These are phyloP conservation scores for Microbotryum scabiosae DNA, from an alignment of 1,284 basidiomycete genomes.

Conservation along the genomic window DNA sequence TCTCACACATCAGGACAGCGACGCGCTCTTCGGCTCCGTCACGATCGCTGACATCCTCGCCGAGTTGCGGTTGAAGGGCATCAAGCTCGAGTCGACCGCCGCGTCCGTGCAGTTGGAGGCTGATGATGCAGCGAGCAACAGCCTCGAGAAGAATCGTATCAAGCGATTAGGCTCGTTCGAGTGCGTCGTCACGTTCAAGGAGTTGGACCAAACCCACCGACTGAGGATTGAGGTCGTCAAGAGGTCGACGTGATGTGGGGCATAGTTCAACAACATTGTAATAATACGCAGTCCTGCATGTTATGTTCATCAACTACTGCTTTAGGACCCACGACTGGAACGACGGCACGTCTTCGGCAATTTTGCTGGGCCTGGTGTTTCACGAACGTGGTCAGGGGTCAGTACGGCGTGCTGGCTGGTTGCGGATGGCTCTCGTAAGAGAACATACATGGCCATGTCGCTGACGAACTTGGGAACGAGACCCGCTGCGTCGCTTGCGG, in stretches of 20 bases:
- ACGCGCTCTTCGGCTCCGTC: conserved; percentile 27
- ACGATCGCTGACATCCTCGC: conserved; percentile 12
- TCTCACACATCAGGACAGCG: not conserved
- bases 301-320: too few species aligned
- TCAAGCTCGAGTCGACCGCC: conserved; percentile 1
- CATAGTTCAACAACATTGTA: too few species aligned
- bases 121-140: not conserved
- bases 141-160: conserved; percentile 19
- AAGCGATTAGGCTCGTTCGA: conserved; percentile 17
- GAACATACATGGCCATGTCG: conserved; percentile 11
- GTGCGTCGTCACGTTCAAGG: conserved; percentile 9
- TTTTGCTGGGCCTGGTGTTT: conserved; percentile 17
- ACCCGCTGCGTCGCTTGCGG: conserved; percentile 15
- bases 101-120: conserved; percentile 8
- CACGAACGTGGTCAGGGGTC: not conserved
- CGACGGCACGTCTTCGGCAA: conserved; percentile 23
- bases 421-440: not conserved
- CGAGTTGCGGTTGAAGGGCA: conserved; percentile 2
- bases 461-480: conserved; percentile 16
- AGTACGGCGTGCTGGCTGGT: not conserved
- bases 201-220: conserved; percentile 3
- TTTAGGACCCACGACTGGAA: conserved; percentile 19
- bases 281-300: too few species aligned
- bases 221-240: conserved; percentile 7
- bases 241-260: not conserved